Conservation (phyloP, 208 protist species). For the Wallacemonas sp. region DNA sequence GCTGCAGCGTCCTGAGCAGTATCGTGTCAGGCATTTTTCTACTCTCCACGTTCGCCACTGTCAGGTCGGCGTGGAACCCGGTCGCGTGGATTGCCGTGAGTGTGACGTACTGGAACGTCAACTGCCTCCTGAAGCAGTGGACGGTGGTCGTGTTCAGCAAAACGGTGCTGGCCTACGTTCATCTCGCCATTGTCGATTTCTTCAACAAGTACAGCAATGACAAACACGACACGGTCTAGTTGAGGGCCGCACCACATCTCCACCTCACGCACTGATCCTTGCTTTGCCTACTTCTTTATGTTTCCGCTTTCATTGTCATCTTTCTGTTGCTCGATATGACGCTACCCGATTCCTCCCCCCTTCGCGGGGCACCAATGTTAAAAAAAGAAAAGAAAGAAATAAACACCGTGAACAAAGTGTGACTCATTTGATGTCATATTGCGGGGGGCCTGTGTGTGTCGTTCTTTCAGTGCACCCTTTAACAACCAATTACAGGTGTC, state of each 20-base stretch:
- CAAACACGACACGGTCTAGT: background rate
- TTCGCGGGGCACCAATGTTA: no score
- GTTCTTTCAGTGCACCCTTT: no score
- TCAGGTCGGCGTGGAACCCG: slow-evolving; percentile 31
- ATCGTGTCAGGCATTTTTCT: slow-evolving; percentile 32
- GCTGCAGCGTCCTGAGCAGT: slow-evolving; percentile 30
- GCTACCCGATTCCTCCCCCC: background rate
- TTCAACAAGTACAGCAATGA: slow-evolving; percentile 38
- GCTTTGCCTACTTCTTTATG: no score
- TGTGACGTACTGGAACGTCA: slow-evolving; percentile 40
- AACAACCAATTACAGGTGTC: no score
- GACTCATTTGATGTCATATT: no score
- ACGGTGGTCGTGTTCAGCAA: slow-evolving; percentile 30
- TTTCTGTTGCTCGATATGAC: background rate
- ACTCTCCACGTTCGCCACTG: slow-evolving; percentile 30
- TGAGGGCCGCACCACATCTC: no score
- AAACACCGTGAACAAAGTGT: no score
- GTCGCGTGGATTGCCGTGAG: slow-evolving; percentile 43
- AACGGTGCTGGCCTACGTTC: slow-evolving; percentile 30
- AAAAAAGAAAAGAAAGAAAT: no score
- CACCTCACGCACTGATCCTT: no score
- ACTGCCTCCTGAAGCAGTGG: slow-evolving; percentile 51
- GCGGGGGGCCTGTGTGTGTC: no score
- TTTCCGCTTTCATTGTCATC: background rate
- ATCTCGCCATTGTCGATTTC: slow-evolving; percentile 34